Evolutionary conservation across 208 protist species (phyloP).

Genomic region (Trypanosoma grayi): DNA sequence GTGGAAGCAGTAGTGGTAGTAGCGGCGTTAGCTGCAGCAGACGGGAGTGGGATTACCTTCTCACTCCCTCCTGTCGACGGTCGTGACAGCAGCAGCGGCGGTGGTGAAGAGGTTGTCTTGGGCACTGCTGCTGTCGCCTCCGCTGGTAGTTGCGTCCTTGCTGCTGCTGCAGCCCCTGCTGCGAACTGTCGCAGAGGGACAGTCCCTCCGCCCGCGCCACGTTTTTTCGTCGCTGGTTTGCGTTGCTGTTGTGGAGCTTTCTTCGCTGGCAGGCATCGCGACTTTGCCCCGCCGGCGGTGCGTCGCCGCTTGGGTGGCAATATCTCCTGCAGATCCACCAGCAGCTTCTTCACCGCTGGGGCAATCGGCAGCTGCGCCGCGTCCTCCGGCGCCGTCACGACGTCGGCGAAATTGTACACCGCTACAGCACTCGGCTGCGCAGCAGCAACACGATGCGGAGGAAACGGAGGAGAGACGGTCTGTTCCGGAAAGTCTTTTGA

Average conservation of each 20-base stretch:
- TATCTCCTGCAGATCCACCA: constrained; percentile 14
- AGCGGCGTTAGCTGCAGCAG: not conserved
- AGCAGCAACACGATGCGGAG: too few species aligned
- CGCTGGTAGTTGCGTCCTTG: not conserved
- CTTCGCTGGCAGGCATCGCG: not conserved
- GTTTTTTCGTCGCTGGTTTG: not conserved
- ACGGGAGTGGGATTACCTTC: not conserved
- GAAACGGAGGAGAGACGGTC: too few species aligned
- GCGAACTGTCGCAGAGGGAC: not conserved
- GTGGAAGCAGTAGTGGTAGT: not conserved
- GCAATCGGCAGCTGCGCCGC: constrained; percentile 21
- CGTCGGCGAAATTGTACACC: constrained; percentile 33
- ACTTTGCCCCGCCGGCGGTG: not conserved
- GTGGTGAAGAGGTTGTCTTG: not conserved
- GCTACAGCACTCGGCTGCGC: not conserved
- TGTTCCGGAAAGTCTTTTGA: too few species aligned
- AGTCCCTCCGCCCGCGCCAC: not conserved
- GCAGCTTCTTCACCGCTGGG: constrained; percentile 11
- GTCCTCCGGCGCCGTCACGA: constrained; percentile 26
- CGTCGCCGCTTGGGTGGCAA: constrained; percentile 2
- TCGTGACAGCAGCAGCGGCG: not conserved
- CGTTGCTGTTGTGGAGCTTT: not conserved
- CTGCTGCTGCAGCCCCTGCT: not conserved
- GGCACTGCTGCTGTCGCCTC: not conserved
- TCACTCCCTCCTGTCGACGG: not conserved